Percentiles rank a stretch among this genome's conserved stretches.
These are phyloP conservation scores for Spongiforma sp. DNA, from an alignment of 1,284 basidiomycete species.

Conservation along the genomic window DNA sequence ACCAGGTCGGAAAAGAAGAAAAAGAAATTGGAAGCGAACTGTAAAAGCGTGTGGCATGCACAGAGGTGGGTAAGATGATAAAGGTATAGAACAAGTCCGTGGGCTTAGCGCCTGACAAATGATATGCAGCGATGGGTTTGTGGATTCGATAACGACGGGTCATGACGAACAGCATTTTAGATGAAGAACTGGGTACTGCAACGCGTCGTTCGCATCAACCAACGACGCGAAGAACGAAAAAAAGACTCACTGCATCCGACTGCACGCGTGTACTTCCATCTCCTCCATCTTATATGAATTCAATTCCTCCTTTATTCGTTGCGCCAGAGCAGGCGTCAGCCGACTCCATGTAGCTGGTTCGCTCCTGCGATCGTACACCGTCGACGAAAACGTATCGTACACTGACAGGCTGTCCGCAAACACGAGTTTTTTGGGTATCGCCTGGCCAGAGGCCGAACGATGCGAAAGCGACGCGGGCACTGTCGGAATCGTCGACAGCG, in stretches of 20 bases:
- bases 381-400: conserved; percentile 93
- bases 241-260: conserved; percentile 77
- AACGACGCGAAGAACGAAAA: neutral
- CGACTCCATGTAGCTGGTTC: conserved; percentile 98
- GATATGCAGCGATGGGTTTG: conserved; percentile 34
- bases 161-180: conserved; percentile 31
- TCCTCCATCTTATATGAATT: conserved; percentile 99
- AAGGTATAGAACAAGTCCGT: conserved; percentile 33
- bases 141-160: conserved; percentile 22
- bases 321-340: conserved; percentile 91
- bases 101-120: conserved; percentile 37
- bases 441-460: conserved; percentile 69
- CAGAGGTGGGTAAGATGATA: conserved; percentile 19
- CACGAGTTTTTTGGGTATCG: conserved; percentile 72
- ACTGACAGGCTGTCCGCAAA: conserved; percentile 94
- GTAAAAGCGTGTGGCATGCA: conserved; percentile 25
- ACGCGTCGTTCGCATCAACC: neutral
- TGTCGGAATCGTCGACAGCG: conserved; percentile 67
- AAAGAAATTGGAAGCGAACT: conserved; percentile 20
- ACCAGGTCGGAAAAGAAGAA: conserved; percentile 24
- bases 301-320: conserved; percentile 95
- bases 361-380: conserved; percentile 92
- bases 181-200: conserved; percentile 39
- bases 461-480: conserved; percentile 58
- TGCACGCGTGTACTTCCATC: conserved; percentile 94